Percentiles rank a stretch among this genome's conserved stretches.
phyloP scores from a whole-genome alignment of 1,284 basidiomycete species.

The Fomes fomentarius region DNA sequence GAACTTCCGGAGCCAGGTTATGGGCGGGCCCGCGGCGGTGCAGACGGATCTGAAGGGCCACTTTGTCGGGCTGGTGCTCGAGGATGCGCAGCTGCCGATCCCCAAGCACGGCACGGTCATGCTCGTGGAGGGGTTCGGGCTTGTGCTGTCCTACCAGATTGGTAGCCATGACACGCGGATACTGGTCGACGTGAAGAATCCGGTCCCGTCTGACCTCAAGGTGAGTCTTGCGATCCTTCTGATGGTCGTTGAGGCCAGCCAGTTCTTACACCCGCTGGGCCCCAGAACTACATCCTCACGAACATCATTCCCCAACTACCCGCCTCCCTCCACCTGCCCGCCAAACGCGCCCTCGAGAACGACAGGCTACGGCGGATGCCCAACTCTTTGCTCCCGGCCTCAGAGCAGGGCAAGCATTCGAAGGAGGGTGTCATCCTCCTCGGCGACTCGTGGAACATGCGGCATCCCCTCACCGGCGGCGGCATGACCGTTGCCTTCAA shows the following conservation, averaged over 20 bases:
- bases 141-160: slow-evolving; percentile 91
- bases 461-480: slow-evolving; percentile 96
- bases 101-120: slow-evolving; percentile 89
- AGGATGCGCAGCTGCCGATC: slow-evolving; percentile 67
- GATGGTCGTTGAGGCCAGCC: too few species aligned
- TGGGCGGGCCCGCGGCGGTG: slow-evolving; percentile 40
- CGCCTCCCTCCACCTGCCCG: slow-evolving; percentile 60
- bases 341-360: slow-evolving; percentile 64
- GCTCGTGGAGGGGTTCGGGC: slow-evolving; percentile 73
- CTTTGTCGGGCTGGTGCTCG: slow-evolving; percentile 22
- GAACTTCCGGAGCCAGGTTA: slow-evolving; percentile 68
- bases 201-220: slow-evolving; percentile 84
- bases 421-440: slow-evolving; percentile 85
- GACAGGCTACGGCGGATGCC: slow-evolving; percentile 92
- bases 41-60: slow-evolving; percentile 17
- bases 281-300: slow-evolving; percentile 68
- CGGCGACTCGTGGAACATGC: slow-evolving; percentile 99
- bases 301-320: slow-evolving; percentile 85
- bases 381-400: slow-evolving; percentile 90
- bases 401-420: slow-evolving; percentile 62
- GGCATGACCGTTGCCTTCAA: slow-evolving; percentile 94
- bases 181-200: slow-evolving; percentile 89
- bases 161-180: slow-evolving; percentile 83
- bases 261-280: background rate
- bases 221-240: too few species aligned